Evolutionary conservation across 1,284 basidiomycete genomes (phyloP).

Genomic region (Cryptococcus hybrid): DNA sequence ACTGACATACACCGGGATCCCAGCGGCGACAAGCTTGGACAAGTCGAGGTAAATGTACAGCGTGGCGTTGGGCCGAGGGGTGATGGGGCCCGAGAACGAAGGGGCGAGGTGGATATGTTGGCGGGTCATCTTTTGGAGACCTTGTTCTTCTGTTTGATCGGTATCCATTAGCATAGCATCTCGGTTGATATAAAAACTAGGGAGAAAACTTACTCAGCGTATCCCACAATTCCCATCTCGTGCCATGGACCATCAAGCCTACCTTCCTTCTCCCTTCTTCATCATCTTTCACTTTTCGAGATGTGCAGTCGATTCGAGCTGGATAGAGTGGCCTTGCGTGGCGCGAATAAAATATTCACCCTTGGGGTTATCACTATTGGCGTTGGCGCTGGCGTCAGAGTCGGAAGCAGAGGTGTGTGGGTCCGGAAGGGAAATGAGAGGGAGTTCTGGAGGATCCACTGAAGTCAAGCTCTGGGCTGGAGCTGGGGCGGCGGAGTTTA

Average conservation of each 20-base stretch:
- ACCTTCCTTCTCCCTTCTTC: conserved; percentile 29
- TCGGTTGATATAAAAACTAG: conserved; percentile 35
- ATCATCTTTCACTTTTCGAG: conserved; percentile 32
- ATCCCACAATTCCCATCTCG: conserved; percentile 45
- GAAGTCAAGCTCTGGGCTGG: too few species aligned
- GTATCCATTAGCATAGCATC: not conserved
- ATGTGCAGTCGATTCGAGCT: conserved; percentile 62
- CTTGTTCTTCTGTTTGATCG: conserved; percentile 25
- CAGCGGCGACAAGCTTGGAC: conserved; percentile 26
- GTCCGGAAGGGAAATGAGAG: conserved; percentile 23
- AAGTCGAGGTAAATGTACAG: conserved; percentile 49
- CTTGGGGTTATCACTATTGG: not conserved
- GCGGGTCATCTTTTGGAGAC: conserved; percentile 44
- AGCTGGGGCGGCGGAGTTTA: too few species aligned
- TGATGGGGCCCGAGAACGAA: conserved; percentile 26
- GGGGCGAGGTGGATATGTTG: conserved; percentile 51
- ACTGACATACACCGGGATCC: conserved; percentile 44
- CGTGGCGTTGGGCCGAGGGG: conserved; percentile 41
- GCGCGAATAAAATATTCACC: conserved; percentile 80
- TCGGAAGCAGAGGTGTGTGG: too few species aligned
- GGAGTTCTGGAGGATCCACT: conserved; percentile 24
- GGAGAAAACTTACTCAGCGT: conserved; percentile 36
- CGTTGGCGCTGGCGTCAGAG: not conserved
- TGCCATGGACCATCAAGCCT: conserved; percentile 48
- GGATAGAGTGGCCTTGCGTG: conserved; percentile 89